Evolutionary conservation across 2,329 filamentous ascomycete species (phyloP), one percentile per base, ranked within the genome.

Genomic region (Aspergillus arachidicola): DNA sequence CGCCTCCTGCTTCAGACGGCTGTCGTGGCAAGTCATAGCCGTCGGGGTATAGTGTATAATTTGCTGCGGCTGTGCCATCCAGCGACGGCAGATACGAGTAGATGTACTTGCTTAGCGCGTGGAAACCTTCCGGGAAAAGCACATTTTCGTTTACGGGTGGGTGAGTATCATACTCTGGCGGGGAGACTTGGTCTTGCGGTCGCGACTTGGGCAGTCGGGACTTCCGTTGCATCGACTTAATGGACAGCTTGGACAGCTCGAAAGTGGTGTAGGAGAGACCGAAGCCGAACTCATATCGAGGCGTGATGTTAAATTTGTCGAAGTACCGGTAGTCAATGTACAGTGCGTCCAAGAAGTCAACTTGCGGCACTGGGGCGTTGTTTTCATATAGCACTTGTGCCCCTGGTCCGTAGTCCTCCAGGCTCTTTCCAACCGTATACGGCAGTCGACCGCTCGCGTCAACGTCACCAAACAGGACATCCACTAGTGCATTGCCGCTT

Each of bases 301-400:
- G 94, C 6, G 83, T 82, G 64, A 95, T 89, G 61, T 84, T 82
- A 60, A 89, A 78, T 73, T 90, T 91, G 81, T 97, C 93, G 69
- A 97, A 94, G 76, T 94, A 87, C 14, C 93, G 89, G 79, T 97
- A 97, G 80, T 97, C 94, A 68, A 96, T 89, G 73, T 94, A 94
- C 0, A 97, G 79, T 0, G 92, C 92, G 73, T 97, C 92, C 1
- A 84, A 85, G 74, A 95, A 96, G 67, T 92, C 89, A 69, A 96
- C 92, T 73, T 96, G 92, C 0, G 93, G 92, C 1, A 89, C 82
- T 4, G 91, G 80, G 19, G 84, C 86, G 68, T 92, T 91, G 0
- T 90, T 86, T 56, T 87, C 80, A 72, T 90, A 92, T 66, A 93
- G 81, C 45, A 95, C 83, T 71, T 89, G 85, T 21, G 85, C 90